Conservation (phyloP, 1,284 basidiomycete species). For the Flammula alnicola region DNA sequence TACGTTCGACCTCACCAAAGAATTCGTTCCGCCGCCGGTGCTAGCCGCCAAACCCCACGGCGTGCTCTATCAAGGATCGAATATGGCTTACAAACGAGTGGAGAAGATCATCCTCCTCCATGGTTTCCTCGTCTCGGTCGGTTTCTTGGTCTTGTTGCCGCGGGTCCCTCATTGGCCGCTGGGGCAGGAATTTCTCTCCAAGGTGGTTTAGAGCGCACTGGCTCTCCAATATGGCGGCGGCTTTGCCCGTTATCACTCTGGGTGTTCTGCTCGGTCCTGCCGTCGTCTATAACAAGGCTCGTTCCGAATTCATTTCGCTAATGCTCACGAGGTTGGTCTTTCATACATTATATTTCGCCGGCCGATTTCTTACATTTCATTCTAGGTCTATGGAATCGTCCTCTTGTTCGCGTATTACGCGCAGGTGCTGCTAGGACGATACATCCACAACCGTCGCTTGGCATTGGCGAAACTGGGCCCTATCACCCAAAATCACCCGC, state of each 20-base stretch:
- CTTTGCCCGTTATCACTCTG: conserved; percentile 52
- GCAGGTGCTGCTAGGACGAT: conserved; percentile 59
- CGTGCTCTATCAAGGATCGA: conserved; percentile 9
- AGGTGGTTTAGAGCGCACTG: conserved; percentile 66
- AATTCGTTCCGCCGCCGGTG: conserved; percentile 22
- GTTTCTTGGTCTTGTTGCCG: conserved; percentile 66
- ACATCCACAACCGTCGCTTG: conserved; percentile 47
- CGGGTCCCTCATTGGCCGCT: conserved; percentile 64
- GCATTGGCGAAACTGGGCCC: conserved; percentile 37
- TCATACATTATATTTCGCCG: neutral
- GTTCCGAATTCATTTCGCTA: conserved; percentile 43
- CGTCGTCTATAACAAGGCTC: conserved; percentile 49
- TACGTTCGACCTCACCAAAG: conserved; percentile 49
- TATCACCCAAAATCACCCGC: conserved; percentile 44
- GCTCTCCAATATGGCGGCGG: conserved; percentile 49
- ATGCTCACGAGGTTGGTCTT: conserved; percentile 53
- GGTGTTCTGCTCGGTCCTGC: conserved; percentile 57
- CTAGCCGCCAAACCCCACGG: neutral
- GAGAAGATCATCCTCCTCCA: conserved; percentile 56
- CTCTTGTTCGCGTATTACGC: conserved; percentile 58
- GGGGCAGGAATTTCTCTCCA: conserved; percentile 56
- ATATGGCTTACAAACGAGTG: conserved; percentile 28
- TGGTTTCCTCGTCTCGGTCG: conserved; percentile 54
- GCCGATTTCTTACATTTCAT: neutral
- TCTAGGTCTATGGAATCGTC: conserved; percentile 56